Evolutionary conservation across 1,284 basidiomycete species (phyloP).

Genomic region (Chalciporus sp.): DNA sequence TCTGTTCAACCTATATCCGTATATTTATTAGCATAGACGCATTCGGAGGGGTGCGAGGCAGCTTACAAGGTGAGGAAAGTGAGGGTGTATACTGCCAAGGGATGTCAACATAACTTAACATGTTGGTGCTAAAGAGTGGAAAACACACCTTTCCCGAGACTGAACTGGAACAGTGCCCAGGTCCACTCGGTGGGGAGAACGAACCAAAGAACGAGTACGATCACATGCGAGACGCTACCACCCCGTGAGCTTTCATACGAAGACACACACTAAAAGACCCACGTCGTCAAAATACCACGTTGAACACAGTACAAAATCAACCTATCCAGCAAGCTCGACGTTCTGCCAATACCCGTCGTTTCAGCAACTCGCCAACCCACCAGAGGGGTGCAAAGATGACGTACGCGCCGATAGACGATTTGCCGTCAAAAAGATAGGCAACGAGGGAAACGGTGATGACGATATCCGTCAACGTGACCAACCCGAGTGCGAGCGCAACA

Average conservation of each 20-base stretch:
- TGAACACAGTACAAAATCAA: constrained; percentile 18
- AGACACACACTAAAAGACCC: constrained; percentile 1
- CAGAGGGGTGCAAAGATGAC: constrained; percentile 10
- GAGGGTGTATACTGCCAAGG: constrained; percentile 15
- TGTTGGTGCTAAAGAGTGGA: not conserved
- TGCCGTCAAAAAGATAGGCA: constrained; percentile 8
- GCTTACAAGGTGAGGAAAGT: constrained; percentile 20
- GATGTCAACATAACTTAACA: not conserved
- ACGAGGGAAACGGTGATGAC: constrained; percentile 20
- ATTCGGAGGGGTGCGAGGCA: too few species aligned
- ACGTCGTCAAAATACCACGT: constrained; percentile 20
- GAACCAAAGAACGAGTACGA: constrained; percentile 14
- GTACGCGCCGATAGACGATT: too few species aligned
- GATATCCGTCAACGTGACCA: constrained; percentile 19
- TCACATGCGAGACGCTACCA: constrained; percentile 14
- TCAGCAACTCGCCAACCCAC: not conserved
- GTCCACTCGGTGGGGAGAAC: not conserved
- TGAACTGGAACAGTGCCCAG: constrained; percentile 20
- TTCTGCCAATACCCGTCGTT: not conserved
- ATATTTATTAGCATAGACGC: too few species aligned
- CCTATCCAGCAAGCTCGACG: constrained; percentile 8
- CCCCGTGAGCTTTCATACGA: too few species aligned
- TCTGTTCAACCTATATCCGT: constrained; percentile 14
- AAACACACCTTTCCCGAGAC: constrained; percentile 17
- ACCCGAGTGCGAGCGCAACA: constrained; percentile 13